These are phyloP conservation scores for Termitomyces sp. DNA, from an alignment of 768 basidiomycete species.

Conservation along the genomic window DNA sequence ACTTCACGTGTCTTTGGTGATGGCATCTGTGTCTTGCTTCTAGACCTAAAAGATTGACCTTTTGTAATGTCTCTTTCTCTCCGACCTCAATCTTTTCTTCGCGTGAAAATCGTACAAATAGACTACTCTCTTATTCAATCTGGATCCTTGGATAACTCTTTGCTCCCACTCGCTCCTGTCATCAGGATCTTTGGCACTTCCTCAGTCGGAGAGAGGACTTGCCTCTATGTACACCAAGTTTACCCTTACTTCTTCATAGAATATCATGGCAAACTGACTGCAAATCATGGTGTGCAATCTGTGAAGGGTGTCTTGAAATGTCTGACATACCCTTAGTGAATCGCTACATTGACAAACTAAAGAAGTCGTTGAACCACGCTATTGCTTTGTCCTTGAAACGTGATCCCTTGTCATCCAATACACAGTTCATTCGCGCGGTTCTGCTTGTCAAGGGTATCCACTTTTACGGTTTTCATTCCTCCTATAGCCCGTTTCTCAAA, in stretches of 20 bases:
- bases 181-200: conserved; percentile 86
- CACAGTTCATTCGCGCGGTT: conserved; percentile 68
- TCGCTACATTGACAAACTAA: conserved; percentile 62
- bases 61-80: not conserved
- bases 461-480: conserved; percentile 91
- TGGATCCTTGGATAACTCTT: conserved; percentile 59
- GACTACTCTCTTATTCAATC: conserved; percentile 58
- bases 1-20: too few species aligned
- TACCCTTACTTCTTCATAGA: conserved; percentile 93
- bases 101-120: conserved; percentile 50
- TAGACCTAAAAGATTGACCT: too few species aligned
- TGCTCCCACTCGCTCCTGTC: conserved; percentile 66
- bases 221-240: conserved; percentile 88
- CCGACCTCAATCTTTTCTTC: conserved; percentile 16
- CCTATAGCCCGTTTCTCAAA: conserved; percentile 86
- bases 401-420: conserved; percentile 52
- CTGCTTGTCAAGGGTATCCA: conserved; percentile 89
- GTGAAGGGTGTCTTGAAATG: not conserved
- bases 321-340: conserved; percentile 48
- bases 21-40: too few species aligned
- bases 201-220: conserved; percentile 70
- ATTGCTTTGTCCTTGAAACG: conserved; percentile 78
- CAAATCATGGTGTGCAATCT: conserved; percentile 47
- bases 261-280: conserved; percentile 64
- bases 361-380: conserved; percentile 78